phyloP scores from a whole-genome alignment of 371 early-diverging fungal species.

The Capillidium rhysosporum region DNA sequence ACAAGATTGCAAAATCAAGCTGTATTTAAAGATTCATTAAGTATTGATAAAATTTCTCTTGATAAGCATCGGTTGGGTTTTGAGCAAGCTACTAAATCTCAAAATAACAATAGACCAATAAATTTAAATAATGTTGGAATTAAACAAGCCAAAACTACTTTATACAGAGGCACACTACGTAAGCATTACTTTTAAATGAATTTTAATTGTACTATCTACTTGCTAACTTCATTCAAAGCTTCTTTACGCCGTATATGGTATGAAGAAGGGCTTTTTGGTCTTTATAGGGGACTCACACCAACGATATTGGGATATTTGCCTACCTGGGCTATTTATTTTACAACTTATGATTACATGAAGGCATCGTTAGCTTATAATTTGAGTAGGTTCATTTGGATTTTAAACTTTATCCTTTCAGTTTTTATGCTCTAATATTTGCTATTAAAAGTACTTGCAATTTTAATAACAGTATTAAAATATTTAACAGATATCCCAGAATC shows the following conservation, averaged over 20 bases:
- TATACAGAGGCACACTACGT: constrained; percentile 26
- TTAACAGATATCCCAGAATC: not conserved
- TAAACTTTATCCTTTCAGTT: too few species aligned
- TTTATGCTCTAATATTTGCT: too few species aligned
- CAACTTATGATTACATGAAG: constrained; percentile 41
- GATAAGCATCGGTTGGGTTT: too few species aligned
- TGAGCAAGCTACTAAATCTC: too few species aligned
- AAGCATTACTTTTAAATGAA: not conserved
- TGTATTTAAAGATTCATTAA: constrained; percentile 10
- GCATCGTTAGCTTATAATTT: too few species aligned
- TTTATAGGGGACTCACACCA: constrained; percentile 77
- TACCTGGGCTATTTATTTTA: constrained; percentile 83
- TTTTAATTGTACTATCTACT: too few species aligned
- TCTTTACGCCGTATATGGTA: constrained; percentile 51
- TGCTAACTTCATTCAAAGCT: constrained; percentile 30
- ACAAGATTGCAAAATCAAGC: constrained; percentile 89
- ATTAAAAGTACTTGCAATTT: too few species aligned
- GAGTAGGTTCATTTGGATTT: too few species aligned
- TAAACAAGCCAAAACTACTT: constrained; percentile 7
- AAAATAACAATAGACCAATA: too few species aligned
- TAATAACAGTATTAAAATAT: constrained; percentile 19
- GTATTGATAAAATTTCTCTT: too few species aligned
- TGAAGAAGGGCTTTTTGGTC: constrained; percentile 75
- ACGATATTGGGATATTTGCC: constrained; percentile 77
- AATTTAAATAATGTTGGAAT: too few species aligned